Evolutionary conservation across 2,329 filamentous ascomycete species (phyloP).

Genomic region (Stagonosporopsis chrysanthemi): DNA sequence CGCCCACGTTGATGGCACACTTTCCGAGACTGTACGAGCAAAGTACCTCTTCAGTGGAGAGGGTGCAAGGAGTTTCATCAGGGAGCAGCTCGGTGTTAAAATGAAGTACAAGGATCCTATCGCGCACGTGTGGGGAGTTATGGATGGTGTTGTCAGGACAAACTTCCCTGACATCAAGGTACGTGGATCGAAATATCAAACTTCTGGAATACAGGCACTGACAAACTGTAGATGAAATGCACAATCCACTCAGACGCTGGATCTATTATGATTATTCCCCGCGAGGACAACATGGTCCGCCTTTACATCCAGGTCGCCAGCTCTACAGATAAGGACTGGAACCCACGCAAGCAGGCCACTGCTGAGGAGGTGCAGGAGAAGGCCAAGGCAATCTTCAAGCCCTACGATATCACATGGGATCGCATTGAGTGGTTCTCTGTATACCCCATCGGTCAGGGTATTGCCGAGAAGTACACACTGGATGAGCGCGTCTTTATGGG

Average conservation of each 20-base stretch:
- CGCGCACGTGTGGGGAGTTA: slow-evolving; percentile 70
- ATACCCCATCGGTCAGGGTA: slow-evolving; percentile 71
- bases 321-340: slow-evolving; percentile 67
- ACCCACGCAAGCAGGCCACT: slow-evolving; percentile 67
- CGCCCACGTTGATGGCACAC: slow-evolving; percentile 76
- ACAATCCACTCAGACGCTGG: slow-evolving; percentile 71
- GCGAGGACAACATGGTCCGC: slow-evolving; percentile 63
- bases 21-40: slow-evolving; percentile 68
- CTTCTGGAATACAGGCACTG: slow-evolving; percentile 8
- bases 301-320: slow-evolving; percentile 68
- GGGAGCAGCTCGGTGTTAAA: slow-evolving; percentile 71
- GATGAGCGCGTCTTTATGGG: slow-evolving; percentile 72
- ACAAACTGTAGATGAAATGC: slow-evolving; percentile 64
- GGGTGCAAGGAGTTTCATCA: slow-evolving; percentile 67
- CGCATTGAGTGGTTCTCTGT: slow-evolving; percentile 72
- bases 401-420: slow-evolving; percentile 69
- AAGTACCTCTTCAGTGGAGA: slow-evolving; percentile 71
- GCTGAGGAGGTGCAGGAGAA: slow-evolving; percentile 65
- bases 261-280: slow-evolving; percentile 69
- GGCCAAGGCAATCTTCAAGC: slow-evolving; percentile 66
- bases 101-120: slow-evolving; percentile 70
- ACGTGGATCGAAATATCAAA: slow-evolving; percentile 10
- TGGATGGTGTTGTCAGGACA: slow-evolving; percentile 70
- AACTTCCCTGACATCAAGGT: slow-evolving; percentile 70
- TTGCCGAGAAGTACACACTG: slow-evolving; percentile 69